These are phyloP conservation scores for Nematocida homosporus DNA, from an alignment of 371 early-diverging fungal species.

Conservation along the genomic window DNA sequence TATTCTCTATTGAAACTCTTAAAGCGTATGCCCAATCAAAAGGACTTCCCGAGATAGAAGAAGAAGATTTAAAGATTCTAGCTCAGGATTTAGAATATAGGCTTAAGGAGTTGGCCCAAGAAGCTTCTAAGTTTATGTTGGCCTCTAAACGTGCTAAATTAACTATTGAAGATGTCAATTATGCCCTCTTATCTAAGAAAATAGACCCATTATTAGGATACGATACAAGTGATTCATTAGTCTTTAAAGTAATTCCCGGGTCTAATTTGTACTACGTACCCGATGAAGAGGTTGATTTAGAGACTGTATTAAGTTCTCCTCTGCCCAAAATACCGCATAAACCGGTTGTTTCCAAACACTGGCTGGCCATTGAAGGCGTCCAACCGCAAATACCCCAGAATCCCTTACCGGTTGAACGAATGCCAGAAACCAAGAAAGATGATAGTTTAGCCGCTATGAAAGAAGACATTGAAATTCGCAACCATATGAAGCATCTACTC, in stretches of 20 bases:
- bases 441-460: constrained; percentile 72
- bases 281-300: constrained; percentile 91
- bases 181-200: constrained; percentile 84
- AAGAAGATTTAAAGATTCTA: constrained; percentile 78
- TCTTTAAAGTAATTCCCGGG: constrained; percentile 69
- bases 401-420: constrained; percentile 75
- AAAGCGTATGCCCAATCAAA: constrained; percentile 74
- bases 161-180: constrained; percentile 82
- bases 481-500: constrained; percentile 73
- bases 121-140: constrained; percentile 92
- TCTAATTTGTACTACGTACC: constrained; percentile 80
- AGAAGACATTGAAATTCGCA: constrained; percentile 66
- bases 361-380: constrained; percentile 96
- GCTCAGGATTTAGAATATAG: constrained; percentile 92
- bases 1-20: constrained; percentile 68
- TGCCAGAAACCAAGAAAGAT: constrained; percentile 67
- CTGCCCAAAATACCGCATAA: constrained; percentile 81
- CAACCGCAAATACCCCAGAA: constrained; percentile 97
- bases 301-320: constrained; percentile 78
- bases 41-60: constrained; percentile 81
- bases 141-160: constrained; percentile 82
- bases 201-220: constrained; percentile 95
- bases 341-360: constrained; percentile 73
- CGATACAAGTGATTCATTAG: constrained; percentile 73
- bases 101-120: constrained; percentile 87